Percentiles rank a stretch among this genome's conserved stretches.
These are phyloP conservation scores for Stipa capillata DNA, from an alignment of 176 grass and related monocot genomes.

Conservation along the genomic window DNA sequence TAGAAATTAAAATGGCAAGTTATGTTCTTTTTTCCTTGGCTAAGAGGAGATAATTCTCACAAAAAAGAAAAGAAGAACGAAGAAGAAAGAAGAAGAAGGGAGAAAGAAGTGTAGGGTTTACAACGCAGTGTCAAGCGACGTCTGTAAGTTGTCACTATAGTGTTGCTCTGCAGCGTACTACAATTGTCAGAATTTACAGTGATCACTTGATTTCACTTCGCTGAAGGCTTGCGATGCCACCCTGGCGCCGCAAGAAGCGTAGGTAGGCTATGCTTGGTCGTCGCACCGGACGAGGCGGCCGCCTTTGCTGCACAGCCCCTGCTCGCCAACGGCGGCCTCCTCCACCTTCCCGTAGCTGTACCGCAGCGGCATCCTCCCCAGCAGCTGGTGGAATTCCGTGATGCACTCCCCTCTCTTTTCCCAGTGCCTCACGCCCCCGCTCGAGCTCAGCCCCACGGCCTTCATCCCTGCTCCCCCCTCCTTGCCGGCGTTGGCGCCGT, in stretches of 20 bases:
- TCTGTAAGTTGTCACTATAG: background rate
- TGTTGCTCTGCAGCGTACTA: background rate
- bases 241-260: background rate
- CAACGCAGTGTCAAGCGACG: too few species aligned
- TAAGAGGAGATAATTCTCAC: too few species aligned
- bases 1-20: too few species aligned
- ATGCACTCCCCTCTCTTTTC: constrained; percentile 82
- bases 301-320: constrained; percentile 56
- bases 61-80: too few species aligned
- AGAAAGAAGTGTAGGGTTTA: too few species aligned
- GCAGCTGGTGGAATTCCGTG: constrained; percentile 74
- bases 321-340: constrained; percentile 41
- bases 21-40: too few species aligned
- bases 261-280: constrained; percentile 17
- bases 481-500: background rate
- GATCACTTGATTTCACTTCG: background rate
- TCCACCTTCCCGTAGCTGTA: constrained; percentile 77
- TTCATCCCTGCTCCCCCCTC: background rate
- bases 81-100: too few species aligned
- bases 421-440: constrained; percentile 45
- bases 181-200: background rate
- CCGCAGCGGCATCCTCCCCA: constrained; percentile 72
- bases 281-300: constrained; percentile 59
- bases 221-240: background rate
- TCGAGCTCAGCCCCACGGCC: constrained; percentile 50